These are phyloP conservation scores for Coemansia guatemalensis DNA, from an alignment of 192 early-diverging fungal genomes.

Conservation along the genomic window DNA sequence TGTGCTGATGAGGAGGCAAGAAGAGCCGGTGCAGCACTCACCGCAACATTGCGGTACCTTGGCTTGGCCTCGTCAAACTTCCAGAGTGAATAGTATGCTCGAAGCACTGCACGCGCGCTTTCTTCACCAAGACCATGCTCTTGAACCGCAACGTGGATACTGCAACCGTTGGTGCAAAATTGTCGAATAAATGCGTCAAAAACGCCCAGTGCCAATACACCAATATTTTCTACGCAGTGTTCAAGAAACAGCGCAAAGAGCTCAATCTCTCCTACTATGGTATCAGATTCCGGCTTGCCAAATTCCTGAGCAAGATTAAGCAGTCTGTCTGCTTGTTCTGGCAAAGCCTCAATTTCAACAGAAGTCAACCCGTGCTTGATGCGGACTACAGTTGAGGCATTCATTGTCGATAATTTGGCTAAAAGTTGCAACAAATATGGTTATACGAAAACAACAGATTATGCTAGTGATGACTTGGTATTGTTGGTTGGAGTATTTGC, in stretches of 20 bases:
- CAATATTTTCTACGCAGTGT: neutral
- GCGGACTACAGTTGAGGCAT: neutral
- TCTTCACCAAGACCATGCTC: constrained; percentile 5
- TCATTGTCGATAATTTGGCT: no score
- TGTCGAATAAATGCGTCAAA: neutral
- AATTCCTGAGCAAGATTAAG: neutral
- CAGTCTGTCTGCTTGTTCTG: neutral
- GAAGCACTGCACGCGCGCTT: constrained; percentile 11
- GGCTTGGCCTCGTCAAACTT: neutral
- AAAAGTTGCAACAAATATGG: no score
- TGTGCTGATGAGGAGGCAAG: constrained; percentile 52
- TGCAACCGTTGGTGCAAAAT: neutral
- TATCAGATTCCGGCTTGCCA: neutral
- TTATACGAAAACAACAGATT: no score
- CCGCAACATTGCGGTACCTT: neutral
- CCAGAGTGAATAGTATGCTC: constrained; percentile 28
- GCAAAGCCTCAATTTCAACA: neutral
- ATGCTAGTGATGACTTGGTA: no score
- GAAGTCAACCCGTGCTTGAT: neutral
- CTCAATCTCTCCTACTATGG: neutral
- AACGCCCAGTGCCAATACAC: neutral
- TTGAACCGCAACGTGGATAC: constrained; percentile 19
- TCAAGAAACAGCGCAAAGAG: neutral
- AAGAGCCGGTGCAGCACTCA: constrained; percentile 1
- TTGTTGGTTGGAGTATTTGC: no score